These are phyloP conservation scores for Sporormia fimetaria DNA, from an alignment of 495 filamentous ascomycete genomes.

Conservation along the genomic window DNA sequence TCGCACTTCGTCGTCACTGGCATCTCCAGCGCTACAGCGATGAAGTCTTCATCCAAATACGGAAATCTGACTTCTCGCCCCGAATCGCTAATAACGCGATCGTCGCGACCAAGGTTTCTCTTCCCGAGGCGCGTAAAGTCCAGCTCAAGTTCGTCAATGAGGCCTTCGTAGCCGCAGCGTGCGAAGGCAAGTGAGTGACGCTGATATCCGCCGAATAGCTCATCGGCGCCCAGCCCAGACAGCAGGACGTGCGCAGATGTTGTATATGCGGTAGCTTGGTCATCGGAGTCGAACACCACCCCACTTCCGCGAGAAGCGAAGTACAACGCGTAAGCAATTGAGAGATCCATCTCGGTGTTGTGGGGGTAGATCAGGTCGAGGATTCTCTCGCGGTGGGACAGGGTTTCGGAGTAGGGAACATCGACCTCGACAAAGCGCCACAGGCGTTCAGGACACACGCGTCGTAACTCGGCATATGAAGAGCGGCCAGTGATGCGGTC, in stretches of 20 bases:
- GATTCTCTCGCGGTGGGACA: conserved; percentile 55
- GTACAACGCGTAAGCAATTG: conserved; percentile 86
- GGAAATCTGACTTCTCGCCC: conserved; percentile 86
- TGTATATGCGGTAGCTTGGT: conserved; percentile 38
- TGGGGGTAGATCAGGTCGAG: conserved; percentile 77
- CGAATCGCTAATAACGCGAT: conserved; percentile 83
- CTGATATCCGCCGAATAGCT: conserved; percentile 88
- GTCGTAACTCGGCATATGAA: conserved; percentile 60
- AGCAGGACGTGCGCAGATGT: conserved; percentile 73
- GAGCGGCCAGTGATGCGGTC: conserved; percentile 77
- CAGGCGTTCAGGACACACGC: conserved; percentile 55
- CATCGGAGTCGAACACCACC: conserved; percentile 22
- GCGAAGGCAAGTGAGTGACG: conserved; percentile 70
- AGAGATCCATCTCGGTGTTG: conserved; percentile 97
- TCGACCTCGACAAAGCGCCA: conserved; percentile 86
- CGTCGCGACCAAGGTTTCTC: conserved; percentile 87
- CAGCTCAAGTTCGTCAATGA: conserved; percentile 74
- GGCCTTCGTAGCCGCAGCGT: conserved; percentile 51
- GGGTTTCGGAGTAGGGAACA: conserved; percentile 65
- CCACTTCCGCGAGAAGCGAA: conserved; percentile 80
- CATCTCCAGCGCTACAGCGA: conserved; percentile 62
- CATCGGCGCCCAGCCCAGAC: conserved; percentile 89
- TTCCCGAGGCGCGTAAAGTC: conserved; percentile 81
- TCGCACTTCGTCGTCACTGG: conserved; percentile 81
- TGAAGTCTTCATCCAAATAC: conserved; percentile 75